These are phyloP conservation scores for Chalaropsis thielavioides DNA, from an alignment of 2,329 filamentous ascomycete species.

Conservation along the genomic window DNA sequence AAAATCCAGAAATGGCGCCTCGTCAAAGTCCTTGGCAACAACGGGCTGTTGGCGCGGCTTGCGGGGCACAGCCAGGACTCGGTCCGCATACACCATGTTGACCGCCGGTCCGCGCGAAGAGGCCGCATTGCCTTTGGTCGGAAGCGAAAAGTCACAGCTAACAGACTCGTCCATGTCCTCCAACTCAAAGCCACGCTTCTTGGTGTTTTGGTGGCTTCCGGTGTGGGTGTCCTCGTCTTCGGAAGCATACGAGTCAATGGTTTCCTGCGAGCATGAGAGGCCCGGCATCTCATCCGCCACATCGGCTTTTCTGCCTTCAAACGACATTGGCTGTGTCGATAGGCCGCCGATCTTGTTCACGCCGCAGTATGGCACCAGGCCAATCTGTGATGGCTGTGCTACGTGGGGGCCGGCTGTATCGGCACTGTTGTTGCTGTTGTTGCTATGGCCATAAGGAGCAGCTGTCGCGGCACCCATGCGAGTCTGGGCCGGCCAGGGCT, in stretches of 20 bases:
- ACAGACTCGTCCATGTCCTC: constrained; percentile 24
- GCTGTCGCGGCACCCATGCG: constrained; percentile 29
- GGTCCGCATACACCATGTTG: constrained; percentile 27
- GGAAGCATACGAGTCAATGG: constrained; percentile 26
- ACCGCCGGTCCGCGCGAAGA: constrained; percentile 27
- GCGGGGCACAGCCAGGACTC: constrained; percentile 36
- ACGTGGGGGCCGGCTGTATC: constrained; percentile 28
- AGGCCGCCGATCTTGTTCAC: constrained; percentile 61
- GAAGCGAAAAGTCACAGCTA: background rate
- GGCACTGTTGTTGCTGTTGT: constrained; percentile 28
- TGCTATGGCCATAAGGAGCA: background rate
- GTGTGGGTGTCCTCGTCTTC: constrained; percentile 14
- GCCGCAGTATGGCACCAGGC: constrained; percentile 69
- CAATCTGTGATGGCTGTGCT: constrained; percentile 31
- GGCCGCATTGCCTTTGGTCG: background rate
- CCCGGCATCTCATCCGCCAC: constrained; percentile 28
- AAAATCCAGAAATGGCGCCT: constrained; percentile 46
- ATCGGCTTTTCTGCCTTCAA: constrained; percentile 21
- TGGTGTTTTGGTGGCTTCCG: background rate
- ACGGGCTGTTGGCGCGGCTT: constrained; percentile 9
- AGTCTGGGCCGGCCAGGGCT: constrained; percentile 21
- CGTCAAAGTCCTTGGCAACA: constrained; percentile 45
- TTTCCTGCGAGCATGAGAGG: constrained; percentile 42
- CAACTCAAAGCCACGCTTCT: constrained; percentile 35
- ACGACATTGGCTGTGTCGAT: constrained; percentile 39